Conservation (phyloP, 192 early-diverging fungal genomes). For the Backusella sp. region DNA sequence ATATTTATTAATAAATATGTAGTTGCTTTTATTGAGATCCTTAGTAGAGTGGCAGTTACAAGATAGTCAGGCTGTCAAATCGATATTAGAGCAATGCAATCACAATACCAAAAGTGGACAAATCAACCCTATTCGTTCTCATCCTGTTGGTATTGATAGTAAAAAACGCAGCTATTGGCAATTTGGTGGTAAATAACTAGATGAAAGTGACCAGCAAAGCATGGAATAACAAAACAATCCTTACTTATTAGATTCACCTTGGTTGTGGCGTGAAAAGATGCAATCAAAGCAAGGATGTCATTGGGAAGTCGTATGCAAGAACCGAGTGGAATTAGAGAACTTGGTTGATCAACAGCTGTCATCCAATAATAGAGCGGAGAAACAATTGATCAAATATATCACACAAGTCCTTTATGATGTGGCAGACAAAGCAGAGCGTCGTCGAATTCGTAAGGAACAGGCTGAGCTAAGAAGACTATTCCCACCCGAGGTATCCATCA, state of each 20-base stretch:
- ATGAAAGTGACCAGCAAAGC: neutral
- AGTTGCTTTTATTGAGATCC: constrained; percentile 23
- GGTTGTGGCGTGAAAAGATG: constrained; percentile 28
- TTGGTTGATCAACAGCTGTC: constrained; percentile 7
- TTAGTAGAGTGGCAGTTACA: constrained; percentile 35
- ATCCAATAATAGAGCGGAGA: constrained; percentile 17
- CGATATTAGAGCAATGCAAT: constrained; percentile 11
- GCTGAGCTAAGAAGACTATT: constrained; percentile 1
- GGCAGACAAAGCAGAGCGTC: constrained; percentile 2
- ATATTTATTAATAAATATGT: neutral
- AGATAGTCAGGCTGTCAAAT: constrained; percentile 24
- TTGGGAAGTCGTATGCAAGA: constrained; percentile 29
- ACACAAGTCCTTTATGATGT: neutral
- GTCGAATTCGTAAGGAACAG: neutral
- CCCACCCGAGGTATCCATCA: constrained; percentile 6
- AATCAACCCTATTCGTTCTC: constrained; percentile 16
- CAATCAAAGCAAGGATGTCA: constrained; percentile 1
- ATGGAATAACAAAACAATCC: neutral
- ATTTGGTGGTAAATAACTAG: constrained; percentile 26
- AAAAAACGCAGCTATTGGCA: constrained; percentile 35
- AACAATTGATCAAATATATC: constrained; percentile 2
- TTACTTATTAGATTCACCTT: constrained; percentile 14
- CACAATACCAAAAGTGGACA: neutral
- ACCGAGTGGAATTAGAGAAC: neutral
- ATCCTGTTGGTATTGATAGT: constrained; percentile 23